phyloP scores from a whole-genome alignment of 352 stramenopile genomes.

The Phytophthora sojae region DNA sequence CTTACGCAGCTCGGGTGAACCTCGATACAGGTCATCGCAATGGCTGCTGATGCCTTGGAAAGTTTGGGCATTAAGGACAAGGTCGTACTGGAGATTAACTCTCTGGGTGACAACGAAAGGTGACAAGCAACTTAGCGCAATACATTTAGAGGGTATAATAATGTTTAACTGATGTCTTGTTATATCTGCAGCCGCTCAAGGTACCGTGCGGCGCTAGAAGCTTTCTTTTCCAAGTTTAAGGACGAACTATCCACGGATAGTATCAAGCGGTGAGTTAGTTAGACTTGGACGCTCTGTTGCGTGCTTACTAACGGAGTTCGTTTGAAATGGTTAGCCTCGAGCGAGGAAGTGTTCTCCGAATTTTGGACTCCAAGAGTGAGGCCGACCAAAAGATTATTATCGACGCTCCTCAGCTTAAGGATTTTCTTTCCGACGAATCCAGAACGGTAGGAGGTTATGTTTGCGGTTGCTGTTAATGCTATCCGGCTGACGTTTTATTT shows the following conservation, averaged over 20 bases:
- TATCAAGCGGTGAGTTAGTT: conserved; percentile 60
- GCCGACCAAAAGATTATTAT: conserved; percentile 71
- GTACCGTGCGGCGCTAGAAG: conserved; percentile 73
- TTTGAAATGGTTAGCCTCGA: conserved; percentile 55
- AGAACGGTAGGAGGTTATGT: conserved; percentile 41
- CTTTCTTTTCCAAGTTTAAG: conserved; percentile 71
- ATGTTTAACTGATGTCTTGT: neutral
- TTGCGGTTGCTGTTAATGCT: neutral
- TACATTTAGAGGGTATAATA: neutral
- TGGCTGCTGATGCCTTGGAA: conserved; percentile 70
- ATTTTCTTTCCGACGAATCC: conserved; percentile 72
- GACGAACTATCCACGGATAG: conserved; percentile 78
- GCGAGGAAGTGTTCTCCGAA: conserved; percentile 84
- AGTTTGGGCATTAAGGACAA: conserved; percentile 67
- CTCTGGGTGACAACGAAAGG: conserved; percentile 85
- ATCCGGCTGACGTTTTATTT: conserved; percentile 6
- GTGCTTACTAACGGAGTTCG: conserved; percentile 5
- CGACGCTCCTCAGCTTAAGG: conserved; percentile 67
- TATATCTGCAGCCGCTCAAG: conserved; percentile 53
- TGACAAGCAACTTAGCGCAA: conserved; percentile 5
- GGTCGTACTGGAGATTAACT: conserved; percentile 80
- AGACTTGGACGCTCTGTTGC: neutral
- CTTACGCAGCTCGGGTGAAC: conserved; percentile 3
- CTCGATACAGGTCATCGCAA: conserved; percentile 70
- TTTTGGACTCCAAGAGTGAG: conserved; percentile 87